Evolutionary conservation across 192 early-diverging fungal genomes (phyloP), one percentile per base, ranked within the genome.

Genomic region (Haplosporangium gracile): DNA sequence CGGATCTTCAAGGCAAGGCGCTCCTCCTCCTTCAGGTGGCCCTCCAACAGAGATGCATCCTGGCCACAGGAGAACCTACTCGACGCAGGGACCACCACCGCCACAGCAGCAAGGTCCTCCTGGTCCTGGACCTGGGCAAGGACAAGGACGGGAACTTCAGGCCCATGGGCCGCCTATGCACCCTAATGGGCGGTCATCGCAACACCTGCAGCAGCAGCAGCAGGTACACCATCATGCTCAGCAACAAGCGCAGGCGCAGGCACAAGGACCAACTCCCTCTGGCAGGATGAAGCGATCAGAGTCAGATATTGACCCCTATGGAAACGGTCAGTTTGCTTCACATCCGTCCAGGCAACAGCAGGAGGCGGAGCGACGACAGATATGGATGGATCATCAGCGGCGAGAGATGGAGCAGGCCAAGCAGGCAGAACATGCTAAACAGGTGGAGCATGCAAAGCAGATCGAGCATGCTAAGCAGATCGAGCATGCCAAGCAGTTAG

Each of bases 21-120:
- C 15, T 43, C 68, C 45, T n/a, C 74, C 72, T n/a, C 26, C 72
- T 34, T 32, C 60, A 11, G 40, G 34, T 6, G 68, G 26, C 6
- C 68, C 39, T 24, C 39, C 75, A 0, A 45, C 13, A 36, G 78
- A 79, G 39, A 72, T 65, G 51, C 79, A 75, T 36, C 72, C 60
- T 40, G 20, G 9, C 8, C 79, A 74, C 20, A 51, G 79, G 20
- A 47, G 72, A 36, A 68, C 79, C 5, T 80, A 80, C 74, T 74
- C 79, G 6, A 68, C 60, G 0, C 72, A 74, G 43, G 79, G 79
- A 1, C 72, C 55, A 36, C 72, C 79, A 65, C 70, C 78, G 13
- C 65, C 40, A 5, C 29, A 8, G 20, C 20, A 10, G 51, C 69
- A 68, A 22, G 68, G 43, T 4, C 69, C 55, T 53, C 77, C 63